Base-by-base conservation (phyloP, 1,284 basidiomycete genomes). In the Abortiporus biennis region DNA sequence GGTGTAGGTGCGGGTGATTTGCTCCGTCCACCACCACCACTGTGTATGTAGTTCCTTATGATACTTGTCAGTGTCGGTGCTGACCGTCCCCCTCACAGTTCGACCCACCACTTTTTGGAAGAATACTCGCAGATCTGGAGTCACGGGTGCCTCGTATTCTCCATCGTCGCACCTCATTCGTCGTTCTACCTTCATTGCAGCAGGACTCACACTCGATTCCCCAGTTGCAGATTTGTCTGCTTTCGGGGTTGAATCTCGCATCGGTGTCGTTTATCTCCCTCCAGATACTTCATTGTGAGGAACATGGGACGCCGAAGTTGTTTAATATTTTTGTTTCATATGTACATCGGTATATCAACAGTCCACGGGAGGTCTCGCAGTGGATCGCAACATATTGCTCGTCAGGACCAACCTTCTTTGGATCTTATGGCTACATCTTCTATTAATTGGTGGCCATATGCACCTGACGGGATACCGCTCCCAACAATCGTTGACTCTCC, bases 91-190 rank as follows among this genome's bases (percentile, higher is more conserved):
- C 32, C 23, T 65, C 20, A 16, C 6, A 76, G 74, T 72, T 39
- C 80, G 83, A 21, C 82, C 83, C 0, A 83, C 76, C 2, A 80
- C 83, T 0, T 85, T 85, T 57, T 85, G 82, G 83, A 68, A 80
- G 23, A 77, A 74, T 47, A 81, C 77, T 2, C 70, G 63, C 31
- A 73, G 77, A 9, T 83, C 80, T 16, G 82, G 80, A 15, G 76
- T 85, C 1, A 71, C 78, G 29, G 69, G 67, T 2, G 72, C 79
- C 5, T 77, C 76, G 0, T 85, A 82, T 53, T 83, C 84, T 6
- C 82, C 81, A 0, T 72, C 79, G 0, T 74, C 74, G 0, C 77
- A 83, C 54, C 71, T 82, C 44, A 70, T 86, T 32, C 78, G 84
- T 29, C 74, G 82, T 3, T 78, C 81, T 3, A 84, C 82, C 1